phyloP scores from a whole-genome alignment of 139 green algal species.

The Astrephomene gubernaculifera region DNA sequence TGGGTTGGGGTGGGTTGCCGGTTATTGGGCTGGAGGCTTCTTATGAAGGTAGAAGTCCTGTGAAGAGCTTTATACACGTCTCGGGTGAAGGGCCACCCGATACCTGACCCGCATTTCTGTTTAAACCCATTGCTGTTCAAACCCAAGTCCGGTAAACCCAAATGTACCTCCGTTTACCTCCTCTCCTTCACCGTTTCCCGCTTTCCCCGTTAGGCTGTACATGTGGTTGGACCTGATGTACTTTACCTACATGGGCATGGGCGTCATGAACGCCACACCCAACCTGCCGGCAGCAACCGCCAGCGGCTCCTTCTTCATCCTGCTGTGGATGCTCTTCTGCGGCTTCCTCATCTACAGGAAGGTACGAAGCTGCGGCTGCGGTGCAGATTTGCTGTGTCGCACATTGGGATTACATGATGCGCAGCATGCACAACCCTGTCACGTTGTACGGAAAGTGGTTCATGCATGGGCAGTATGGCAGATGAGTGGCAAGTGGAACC shows the following conservation, averaged over 20 bases:
- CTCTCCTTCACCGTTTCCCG: background rate
- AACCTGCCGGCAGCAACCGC: slow-evolving; percentile 14
- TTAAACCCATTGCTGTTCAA: background rate
- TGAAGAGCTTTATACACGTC: background rate
- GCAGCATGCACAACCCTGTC: background rate
- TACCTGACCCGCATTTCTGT: background rate
- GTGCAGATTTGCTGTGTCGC: background rate
- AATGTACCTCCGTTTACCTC: background rate
- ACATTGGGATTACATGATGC: background rate
- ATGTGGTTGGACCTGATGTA: slow-evolving; percentile 35
- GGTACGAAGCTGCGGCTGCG: background rate
- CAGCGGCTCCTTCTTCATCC: slow-evolving; percentile 5
- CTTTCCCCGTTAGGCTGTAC: slow-evolving; percentile 18
- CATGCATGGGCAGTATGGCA: background rate
- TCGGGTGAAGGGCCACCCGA: background rate
- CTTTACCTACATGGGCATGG: slow-evolving; percentile 52
- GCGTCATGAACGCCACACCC: slow-evolving; percentile 24
- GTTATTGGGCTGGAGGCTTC: background rate
- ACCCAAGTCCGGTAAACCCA: background rate
- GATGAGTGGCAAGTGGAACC: background rate
- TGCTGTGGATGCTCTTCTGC: slow-evolving; percentile 50
- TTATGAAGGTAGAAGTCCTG: background rate
- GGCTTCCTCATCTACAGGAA: slow-evolving; percentile 21
- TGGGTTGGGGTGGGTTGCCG: background rate
- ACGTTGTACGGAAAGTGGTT: background rate